Conservation (phyloP, 1,284 basidiomycete species). For the Boletus smithii region DNA sequence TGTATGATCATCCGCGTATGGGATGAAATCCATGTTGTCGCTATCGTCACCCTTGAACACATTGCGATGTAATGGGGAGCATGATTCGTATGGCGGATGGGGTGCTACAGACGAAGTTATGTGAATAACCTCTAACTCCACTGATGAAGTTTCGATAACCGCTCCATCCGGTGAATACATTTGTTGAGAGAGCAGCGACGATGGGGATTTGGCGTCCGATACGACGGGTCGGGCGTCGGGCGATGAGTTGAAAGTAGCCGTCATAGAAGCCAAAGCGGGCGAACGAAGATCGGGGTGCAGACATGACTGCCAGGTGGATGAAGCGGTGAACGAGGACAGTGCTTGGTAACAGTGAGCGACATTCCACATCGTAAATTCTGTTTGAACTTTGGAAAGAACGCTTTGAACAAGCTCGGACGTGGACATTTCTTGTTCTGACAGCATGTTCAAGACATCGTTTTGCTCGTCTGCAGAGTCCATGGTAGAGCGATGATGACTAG, state of each 20-base stretch:
- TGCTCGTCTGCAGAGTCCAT: constrained; percentile 10
- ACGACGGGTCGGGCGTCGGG: not conserved
- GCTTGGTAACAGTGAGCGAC: constrained; percentile 16
- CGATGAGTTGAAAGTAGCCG: not conserved
- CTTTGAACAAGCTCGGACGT: constrained; percentile 15
- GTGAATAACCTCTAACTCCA: constrained; percentile 18
- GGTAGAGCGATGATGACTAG: not conserved
- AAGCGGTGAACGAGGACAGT: constrained; percentile 16
- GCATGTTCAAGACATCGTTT: constrained; percentile 8
- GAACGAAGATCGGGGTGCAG: constrained; percentile 17
- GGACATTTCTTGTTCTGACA: constrained; percentile 4
- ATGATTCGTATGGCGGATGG: constrained; percentile 47
- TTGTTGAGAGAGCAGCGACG: constrained; percentile 8
- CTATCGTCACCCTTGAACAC: constrained; percentile 56
- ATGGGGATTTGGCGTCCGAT: not conserved
- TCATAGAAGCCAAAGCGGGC: constrained; percentile 1
- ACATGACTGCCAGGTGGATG: constrained; percentile 21
- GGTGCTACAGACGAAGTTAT: constrained; percentile 23
- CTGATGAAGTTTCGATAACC: constrained; percentile 10
- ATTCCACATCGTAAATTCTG: constrained; percentile 24
- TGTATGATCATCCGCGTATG: constrained; percentile 50
- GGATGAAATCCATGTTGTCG: constrained; percentile 53
- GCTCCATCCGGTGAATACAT: constrained; percentile 16
- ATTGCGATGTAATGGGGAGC: constrained; percentile 44
- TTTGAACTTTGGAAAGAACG: constrained; percentile 20